Evolutionary conservation across 2,329 filamentous ascomycete genomes (phyloP).

Genomic region (Curvularia verruculosa): DNA sequence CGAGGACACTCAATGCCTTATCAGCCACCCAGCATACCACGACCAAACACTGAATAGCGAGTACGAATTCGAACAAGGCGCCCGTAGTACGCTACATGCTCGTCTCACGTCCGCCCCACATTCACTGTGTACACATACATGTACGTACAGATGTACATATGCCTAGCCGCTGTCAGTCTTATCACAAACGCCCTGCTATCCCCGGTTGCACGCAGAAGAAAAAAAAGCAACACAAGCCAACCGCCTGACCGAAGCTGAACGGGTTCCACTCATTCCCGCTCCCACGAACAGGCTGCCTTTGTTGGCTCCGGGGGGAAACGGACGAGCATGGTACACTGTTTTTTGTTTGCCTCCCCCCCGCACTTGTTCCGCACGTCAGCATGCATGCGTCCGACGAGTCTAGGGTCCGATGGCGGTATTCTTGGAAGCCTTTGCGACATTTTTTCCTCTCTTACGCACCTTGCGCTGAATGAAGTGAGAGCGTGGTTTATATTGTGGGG

Average conservation of each 20-base stretch:
- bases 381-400: neutral
- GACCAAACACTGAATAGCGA: neutral
- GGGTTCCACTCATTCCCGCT: neutral
- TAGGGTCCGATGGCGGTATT: neutral
- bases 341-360: no score
- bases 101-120: no score
- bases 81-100: no score
- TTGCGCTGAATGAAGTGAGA: no score
- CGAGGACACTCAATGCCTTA: no score
- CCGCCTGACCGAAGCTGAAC: neutral
- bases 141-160: neutral
- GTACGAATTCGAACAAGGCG: neutral
- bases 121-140: no score
- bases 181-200: neutral
- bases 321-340: neutral
- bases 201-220: neutral
- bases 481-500: no score
- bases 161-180: neutral
- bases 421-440: neutral
- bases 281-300: neutral
- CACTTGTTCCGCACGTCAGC: neutral
- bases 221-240: neutral
- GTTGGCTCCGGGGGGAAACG: neutral
- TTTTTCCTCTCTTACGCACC: neutral
- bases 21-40: no score